phyloP scores from a whole-genome alignment of 257 asterid species.

The Striga asiatica region DNA sequence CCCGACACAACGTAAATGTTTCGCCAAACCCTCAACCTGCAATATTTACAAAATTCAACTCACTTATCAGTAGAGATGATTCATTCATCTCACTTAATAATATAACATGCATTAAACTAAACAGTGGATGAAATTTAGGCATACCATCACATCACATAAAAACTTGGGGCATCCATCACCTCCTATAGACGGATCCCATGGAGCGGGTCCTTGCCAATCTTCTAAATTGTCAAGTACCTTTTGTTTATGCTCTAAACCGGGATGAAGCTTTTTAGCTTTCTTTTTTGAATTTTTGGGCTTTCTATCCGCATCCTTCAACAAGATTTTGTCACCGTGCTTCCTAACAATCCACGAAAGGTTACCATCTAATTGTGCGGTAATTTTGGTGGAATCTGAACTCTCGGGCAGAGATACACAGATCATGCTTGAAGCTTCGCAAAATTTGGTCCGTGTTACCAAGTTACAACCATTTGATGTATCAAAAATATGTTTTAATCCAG shows the following conservation, averaged over 20 bases:
- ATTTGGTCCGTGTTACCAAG: slow-evolving; percentile 33
- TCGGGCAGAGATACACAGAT: slow-evolving; percentile 32
- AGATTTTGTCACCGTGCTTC: slow-evolving; percentile 63
- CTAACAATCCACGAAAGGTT: slow-evolving; percentile 35
- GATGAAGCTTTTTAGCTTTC: slow-evolving; percentile 40
- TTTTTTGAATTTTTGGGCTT: slow-evolving; percentile 51
- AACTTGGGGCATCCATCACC: slow-evolving; percentile 90
- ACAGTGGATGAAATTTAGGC: neutral
- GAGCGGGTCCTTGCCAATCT: slow-evolving; percentile 80
- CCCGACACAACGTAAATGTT: slow-evolving; percentile 91
- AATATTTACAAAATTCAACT: slow-evolving; percentile 3
- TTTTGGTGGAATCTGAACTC: slow-evolving; percentile 23
- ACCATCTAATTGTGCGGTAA: slow-evolving; percentile 25
- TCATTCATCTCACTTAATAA: neutral
- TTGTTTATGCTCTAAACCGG: slow-evolving; percentile 27
- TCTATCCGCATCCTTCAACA: slow-evolving; percentile 61
- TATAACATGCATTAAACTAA: neutral
- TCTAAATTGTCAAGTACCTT: slow-evolving; percentile 27
- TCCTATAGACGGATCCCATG: slow-evolving; percentile 69
- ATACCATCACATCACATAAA: slow-evolving; percentile 91
- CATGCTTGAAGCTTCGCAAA: slow-evolving; percentile 50
- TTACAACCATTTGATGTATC: slow-evolving; percentile 32
- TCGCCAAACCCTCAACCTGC: slow-evolving; percentile 93
- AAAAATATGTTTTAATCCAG: slow-evolving; percentile 56
- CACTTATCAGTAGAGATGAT: neutral